Evolutionary conservation across 2,329 filamentous ascomycete species (phyloP), one percentile per base, ranked within the genome.

Genomic region (Neopestalotiopsis clavispora): DNA sequence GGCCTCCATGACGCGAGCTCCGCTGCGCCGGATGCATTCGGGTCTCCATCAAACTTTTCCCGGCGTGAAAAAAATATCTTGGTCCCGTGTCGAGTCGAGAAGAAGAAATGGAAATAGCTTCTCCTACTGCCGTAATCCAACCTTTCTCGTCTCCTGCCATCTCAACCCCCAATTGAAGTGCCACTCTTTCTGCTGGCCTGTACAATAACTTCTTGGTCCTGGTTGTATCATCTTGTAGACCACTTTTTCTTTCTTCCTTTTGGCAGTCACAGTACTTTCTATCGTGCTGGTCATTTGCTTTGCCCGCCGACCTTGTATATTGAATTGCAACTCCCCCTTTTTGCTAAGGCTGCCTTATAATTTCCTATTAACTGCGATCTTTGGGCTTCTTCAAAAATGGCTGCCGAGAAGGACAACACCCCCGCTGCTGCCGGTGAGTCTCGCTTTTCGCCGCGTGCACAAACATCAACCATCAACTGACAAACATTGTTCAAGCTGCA

Each of bases 361-460:
- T 40, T 12, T 20, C 28, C 13, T 30, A 40, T 52, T 28, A 13
- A 34, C 28, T n/a, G 58, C 59, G 20, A 34, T 28, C 38, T 52
- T 17, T 30, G 20, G n/a, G 20, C 30, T 12, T 20, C 7, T 40
- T 58, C 61, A 71, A 75, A 65, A 38, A 79, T 79, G 77, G 69
- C 76, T 64, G 75, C 77, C 68, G 76, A 77, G 57, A 74, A 75
- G 72, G 76, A 78, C 68, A 65, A 69, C 14, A 49, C 72, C 57
- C 38, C 69, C 58, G 57, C 69, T 45, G 42, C 69, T 70, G 40
- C 71, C 58, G 71, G 76, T 78, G 75, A 68, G 74, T 66, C n/a
- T 45, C 40, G 58, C 59, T 60, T 60, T 49, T 28, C 62, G 20
- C 23, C 2, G 17, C 20, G 14, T 23, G 4, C 9, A 62, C 59